Evolutionary conservation across 2,329 filamentous ascomycete genomes (phyloP), one percentile per base, ranked within the genome.

Genomic region (Fusarium transvaalense): DNA sequence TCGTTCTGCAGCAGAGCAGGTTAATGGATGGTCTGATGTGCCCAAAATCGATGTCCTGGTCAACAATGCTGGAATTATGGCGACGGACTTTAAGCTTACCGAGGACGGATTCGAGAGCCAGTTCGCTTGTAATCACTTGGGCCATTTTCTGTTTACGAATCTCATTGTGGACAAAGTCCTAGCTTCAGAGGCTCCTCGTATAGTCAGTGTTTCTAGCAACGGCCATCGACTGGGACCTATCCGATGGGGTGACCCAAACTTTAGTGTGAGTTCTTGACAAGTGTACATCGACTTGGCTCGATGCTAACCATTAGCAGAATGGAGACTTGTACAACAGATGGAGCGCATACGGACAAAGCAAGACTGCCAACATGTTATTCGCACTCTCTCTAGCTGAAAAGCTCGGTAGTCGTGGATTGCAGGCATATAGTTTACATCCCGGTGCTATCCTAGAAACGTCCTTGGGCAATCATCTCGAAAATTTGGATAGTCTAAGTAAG

Each of bases 331-430:
- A 64, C 31, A 32, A 64, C 10, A 64, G 17, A 7, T 64, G 61
- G 61, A 41, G 31, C 9, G 61, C 52, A 4, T 64, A 64, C 5
- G 61, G 61, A 2, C 60, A 64, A n/a, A 52, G 60, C 9, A 64
- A 64, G n/a, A 64, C 61, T 4, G 61, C 60, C 15, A 64, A 64
- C 2, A 64, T 64, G 60, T 3, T 64, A 1, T 64, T 64, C 4
- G 59, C 65, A 8, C 17, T 71, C 10, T 61, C 66, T 4, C 31
- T 71, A 4, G 68, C 69, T 4, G 25, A 69, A n/a, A 71, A 65
- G 5, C 55, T 71, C 0, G 66, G 68, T 1, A 23, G 35, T 3
- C 41, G 43, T 10, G 66, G 63, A 3, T 56, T 69, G 0, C 43
- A 57, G 15, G 43, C 53, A 1, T 69, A 62, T 10, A 50, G 53